Conservation (phyloP, 2,329 filamentous ascomycete genomes). For the Fusarium nygamai region DNA sequence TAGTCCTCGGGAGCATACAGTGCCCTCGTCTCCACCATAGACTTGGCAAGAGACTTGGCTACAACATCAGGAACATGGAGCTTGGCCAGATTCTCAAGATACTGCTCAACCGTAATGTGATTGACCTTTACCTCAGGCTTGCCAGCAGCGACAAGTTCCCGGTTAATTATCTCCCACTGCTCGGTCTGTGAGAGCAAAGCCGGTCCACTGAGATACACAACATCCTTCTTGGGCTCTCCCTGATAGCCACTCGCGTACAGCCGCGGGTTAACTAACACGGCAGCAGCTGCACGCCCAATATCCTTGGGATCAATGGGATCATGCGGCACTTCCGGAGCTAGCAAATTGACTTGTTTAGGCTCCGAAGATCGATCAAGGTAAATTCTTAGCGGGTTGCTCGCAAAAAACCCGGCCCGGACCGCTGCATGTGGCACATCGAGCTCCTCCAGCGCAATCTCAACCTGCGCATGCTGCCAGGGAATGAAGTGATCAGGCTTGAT, state of each 20-base stretch:
- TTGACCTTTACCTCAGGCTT: not conserved
- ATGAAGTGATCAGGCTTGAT: not conserved
- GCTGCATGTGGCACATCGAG: not conserved
- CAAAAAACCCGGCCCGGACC: slow-evolving; percentile 1
- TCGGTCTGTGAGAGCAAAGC: not conserved
- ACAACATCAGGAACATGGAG: not conserved
- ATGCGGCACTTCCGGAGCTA: not conserved
- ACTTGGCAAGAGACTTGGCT: not conserved
- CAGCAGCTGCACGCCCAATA: not conserved
- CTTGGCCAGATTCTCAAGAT: not conserved
- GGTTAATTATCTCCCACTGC: not conserved
- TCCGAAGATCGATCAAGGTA: not conserved
- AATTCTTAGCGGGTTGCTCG: not conserved
- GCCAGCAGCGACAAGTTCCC: not conserved
- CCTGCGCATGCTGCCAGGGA: not conserved
- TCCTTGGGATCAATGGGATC: not conserved
- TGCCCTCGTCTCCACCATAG: not conserved
- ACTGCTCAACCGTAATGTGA: not conserved
- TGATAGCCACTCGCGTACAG: not conserved
- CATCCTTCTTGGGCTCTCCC: not conserved
- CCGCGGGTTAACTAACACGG: not conserved
- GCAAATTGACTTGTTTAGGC: not conserved
- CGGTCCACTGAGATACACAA: not conserved
- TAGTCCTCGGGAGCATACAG: not conserved
- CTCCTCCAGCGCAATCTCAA: slow-evolving; percentile 1